Evolutionary conservation across 768 basidiomycete species (phyloP).

Genomic region (Phylloporus arenicola): DNA sequence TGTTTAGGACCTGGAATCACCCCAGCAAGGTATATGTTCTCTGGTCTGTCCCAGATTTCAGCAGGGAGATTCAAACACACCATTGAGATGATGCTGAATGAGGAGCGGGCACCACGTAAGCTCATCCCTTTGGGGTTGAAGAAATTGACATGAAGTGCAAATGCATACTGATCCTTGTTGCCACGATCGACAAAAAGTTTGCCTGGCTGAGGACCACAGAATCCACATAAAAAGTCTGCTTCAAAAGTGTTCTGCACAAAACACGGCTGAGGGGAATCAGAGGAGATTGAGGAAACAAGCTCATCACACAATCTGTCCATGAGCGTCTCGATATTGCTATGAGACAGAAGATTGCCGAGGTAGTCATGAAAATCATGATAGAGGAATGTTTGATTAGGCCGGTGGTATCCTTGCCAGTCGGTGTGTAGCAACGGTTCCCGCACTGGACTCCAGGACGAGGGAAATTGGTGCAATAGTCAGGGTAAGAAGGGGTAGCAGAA

Average conservation of each 20-base stretch:
- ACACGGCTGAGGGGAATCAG: background rate
- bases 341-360: background rate
- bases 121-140: constrained; percentile 33
- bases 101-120: constrained; percentile 21
- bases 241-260: constrained; percentile 6
- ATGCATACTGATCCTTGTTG: constrained; percentile 20
- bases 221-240: constrained; percentile 25
- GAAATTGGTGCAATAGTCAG: background rate
- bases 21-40: constrained; percentile 37
- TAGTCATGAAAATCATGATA: constrained; percentile 13
- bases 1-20: constrained; percentile 36
- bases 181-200: constrained; percentile 9
- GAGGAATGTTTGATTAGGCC: background rate
- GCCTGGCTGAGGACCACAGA: constrained; percentile 19
- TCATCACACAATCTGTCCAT: constrained; percentile 1
- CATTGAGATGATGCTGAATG: constrained; percentile 14
- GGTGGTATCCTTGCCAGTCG: background rate
- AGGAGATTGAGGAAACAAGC: background rate
- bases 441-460: background rate
- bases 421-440: background rate
- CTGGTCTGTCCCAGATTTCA: constrained; percentile 27
- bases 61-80: constrained; percentile 32
- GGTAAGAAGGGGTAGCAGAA: background rate
- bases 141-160: constrained; percentile 18
- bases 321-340: background rate